phyloP scores from a whole-genome alignment of 495 filamentous ascomycete species.

The Podospora pseudocomata region DNA sequence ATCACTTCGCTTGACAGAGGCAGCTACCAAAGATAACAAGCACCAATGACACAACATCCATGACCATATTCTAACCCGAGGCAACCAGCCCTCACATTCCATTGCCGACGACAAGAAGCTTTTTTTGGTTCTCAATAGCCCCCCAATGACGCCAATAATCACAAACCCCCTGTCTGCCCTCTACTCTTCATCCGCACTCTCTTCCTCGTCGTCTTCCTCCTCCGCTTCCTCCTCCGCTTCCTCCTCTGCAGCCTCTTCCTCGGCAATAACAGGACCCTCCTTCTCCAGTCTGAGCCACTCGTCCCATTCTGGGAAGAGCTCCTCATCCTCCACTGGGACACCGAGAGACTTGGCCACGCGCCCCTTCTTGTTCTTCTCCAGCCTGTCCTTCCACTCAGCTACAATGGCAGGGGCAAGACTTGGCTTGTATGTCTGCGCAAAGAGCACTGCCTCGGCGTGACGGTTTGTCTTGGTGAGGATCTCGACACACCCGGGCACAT shows the following conservation, averaged over 20 bases:
- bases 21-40: background rate
- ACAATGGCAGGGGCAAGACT: conserved; percentile 67
- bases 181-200: conserved; percentile 19
- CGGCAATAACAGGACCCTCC: conserved; percentile 51
- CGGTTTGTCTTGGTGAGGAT: conserved; percentile 75
- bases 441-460: conserved; percentile 79
- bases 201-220: conserved; percentile 16
- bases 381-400: conserved; percentile 68
- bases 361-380: conserved; percentile 77
- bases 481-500: conserved; percentile 76
- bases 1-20: conserved; percentile 4
- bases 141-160: conserved; percentile 5
- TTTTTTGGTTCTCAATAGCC: background rate
- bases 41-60: background rate
- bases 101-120: background rate
- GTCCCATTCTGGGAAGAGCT: conserved; percentile 94
- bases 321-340: conserved; percentile 80
- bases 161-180: conserved; percentile 6
- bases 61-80: background rate
- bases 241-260: conserved; percentile 24
- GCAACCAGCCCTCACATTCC: no score
- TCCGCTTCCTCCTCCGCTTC: conserved; percentile 27
- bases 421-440: conserved; percentile 92
- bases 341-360: conserved; percentile 80
- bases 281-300: conserved; percentile 80